phyloP scores from a whole-genome alignment of 257 asterid genomes.

The Salvia rosmarinus region DNA sequence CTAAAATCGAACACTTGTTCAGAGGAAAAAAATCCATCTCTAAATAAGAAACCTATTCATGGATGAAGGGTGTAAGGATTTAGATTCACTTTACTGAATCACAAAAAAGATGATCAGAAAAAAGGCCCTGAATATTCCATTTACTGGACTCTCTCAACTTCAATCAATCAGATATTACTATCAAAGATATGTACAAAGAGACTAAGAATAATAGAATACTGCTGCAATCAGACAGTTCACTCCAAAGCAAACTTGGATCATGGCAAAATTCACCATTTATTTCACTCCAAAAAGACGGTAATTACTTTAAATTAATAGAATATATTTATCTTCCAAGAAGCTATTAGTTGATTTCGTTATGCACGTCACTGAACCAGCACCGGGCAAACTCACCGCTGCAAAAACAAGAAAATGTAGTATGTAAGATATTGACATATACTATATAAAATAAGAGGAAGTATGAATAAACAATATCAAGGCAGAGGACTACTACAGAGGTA shows the following conservation, averaged over 20 bases:
- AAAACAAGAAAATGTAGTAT: neutral
- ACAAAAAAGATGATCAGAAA: too few species aligned
- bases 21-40: too few species aligned
- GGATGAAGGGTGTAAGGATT: too few species aligned
- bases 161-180: constrained; percentile 8
- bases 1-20: too few species aligned
- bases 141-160: neutral
- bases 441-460: neutral
- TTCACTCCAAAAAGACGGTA: constrained; percentile 7
- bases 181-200: constrained; percentile 9
- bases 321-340: constrained; percentile 21
- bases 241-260: constrained; percentile 22
- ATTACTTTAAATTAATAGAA: neutral
- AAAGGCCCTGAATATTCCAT: neutral
- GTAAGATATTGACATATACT: neutral
- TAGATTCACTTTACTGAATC: too few species aligned
- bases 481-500: neutral
- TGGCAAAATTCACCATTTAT: constrained; percentile 25
- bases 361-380: constrained; percentile 8
- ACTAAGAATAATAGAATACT: neutral
- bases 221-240: neutral
- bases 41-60: too few species aligned
- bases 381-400: constrained; percentile 14
- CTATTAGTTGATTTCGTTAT: constrained; percentile 8
- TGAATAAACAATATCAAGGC: neutral